Percentiles rank a stretch among this genome's conserved stretches.
Conservation (phyloP, 2,329 filamentous ascomycete species). For the Aspergillus intermedius region DNA sequence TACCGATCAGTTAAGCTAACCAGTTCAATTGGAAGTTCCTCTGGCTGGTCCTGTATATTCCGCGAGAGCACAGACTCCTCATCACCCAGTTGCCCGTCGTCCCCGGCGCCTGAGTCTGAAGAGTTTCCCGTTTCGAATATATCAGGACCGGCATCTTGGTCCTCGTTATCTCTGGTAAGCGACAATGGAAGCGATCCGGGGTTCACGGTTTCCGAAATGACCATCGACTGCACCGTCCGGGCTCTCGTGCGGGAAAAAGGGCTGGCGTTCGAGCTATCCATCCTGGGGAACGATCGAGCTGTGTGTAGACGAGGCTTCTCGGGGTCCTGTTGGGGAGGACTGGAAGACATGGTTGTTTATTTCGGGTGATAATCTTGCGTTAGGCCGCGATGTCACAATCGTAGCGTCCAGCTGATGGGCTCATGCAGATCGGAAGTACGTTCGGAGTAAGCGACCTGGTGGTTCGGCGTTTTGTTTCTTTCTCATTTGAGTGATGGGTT, state of each 20-base stretch:
- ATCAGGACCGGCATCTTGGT: constrained; percentile 26
- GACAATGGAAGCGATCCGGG: constrained; percentile 18
- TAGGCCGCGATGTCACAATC: background rate
- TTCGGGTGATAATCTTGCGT: constrained; percentile 11
- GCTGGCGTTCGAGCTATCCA: constrained; percentile 21
- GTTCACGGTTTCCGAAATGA: constrained; percentile 18
- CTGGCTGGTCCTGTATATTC: constrained; percentile 59
- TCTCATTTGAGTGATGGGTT: background rate
- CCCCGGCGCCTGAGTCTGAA: constrained; percentile 24
- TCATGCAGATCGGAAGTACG: constrained; percentile 15
- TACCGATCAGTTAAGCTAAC: constrained; percentile 84
- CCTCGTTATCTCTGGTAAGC: constrained; percentile 16
- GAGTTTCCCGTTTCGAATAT: constrained; percentile 41
- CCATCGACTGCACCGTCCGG: constrained; percentile 19
- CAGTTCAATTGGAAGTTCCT: constrained; percentile 90
- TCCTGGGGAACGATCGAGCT: constrained; percentile 27
- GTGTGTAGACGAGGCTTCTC: constrained; percentile 21
- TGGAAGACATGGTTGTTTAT: constrained; percentile 20
- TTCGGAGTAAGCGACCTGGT: background rate
- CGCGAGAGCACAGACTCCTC: constrained; percentile 30
- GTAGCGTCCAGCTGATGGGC: constrained; percentile 22
- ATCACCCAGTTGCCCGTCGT: constrained; percentile 24
- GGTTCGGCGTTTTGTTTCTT: background rate
- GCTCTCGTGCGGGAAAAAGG: constrained; percentile 19
- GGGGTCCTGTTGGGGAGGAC: constrained; percentile 17